Conservation (phyloP, 805 yeast species). For the Naumovozyma baii region DNA sequence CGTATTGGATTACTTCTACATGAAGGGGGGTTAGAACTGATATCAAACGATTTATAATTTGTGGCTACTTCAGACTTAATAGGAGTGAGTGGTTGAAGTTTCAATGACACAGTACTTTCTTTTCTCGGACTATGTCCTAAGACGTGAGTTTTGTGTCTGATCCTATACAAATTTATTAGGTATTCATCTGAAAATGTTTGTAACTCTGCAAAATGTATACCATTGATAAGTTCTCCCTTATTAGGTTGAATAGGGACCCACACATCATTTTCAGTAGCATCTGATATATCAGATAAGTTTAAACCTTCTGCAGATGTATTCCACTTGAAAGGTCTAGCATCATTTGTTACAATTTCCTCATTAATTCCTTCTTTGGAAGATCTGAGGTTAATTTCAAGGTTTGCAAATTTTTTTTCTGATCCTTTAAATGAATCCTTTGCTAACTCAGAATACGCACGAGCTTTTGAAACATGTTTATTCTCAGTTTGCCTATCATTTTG, state of each 20-base stretch:
- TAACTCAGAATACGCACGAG: neutral
- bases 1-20: neutral
- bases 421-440: neutral
- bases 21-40: too few species aligned
- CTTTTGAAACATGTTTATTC: neutral
- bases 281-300: conserved; percentile 63
- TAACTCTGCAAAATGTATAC: conserved; percentile 80
- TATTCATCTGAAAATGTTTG: conserved; percentile 52
- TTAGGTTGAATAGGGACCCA: conserved; percentile 77
- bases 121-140: conserved; percentile 10
- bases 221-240: conserved; percentile 46
- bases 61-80: conserved; percentile 41
- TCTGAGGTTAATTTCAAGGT: neutral
- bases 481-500: too few species aligned
- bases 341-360: neutral
- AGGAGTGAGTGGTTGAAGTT: conserved; percentile 14
- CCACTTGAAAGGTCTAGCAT: conserved; percentile 25
- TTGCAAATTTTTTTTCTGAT: neutral
- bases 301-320: conserved; percentile 44
- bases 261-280: conserved; percentile 90
- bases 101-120: neutral
- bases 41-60: conserved; percentile 53
- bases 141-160: conserved; percentile 35
- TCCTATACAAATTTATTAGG: conserved; percentile 32
- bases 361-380: neutral